Base-by-base conservation (phyloP, 2,329 filamentous ascomycete genomes). In the Paraphaeosphaeria sporulosa region DNA sequence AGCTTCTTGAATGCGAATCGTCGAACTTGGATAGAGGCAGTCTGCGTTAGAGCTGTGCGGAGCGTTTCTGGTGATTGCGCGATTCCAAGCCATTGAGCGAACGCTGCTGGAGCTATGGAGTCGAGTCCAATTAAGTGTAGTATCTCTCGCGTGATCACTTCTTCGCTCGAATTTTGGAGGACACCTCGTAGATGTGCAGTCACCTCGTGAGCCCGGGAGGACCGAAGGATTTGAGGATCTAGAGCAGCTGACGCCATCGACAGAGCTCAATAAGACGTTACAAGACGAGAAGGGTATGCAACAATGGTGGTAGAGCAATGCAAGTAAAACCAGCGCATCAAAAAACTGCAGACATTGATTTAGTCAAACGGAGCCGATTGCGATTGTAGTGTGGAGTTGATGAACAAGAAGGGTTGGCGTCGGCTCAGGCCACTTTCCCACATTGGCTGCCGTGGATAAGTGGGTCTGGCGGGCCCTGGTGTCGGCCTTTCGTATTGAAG, bases 51-150 rank as follows among this genome's bases (percentile, higher is more conserved):
- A 12, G 70, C 68, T 52, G 55, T 19, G 19, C 36, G 42, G 19
- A 74, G 48, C 7, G 64, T 55, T 8, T 23, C 3, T 9, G 70
- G 66, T n/a, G 67, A 69, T 9, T 57, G 57, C 2, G 68, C 64
- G 15, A 74, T 36, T 8, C 63, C 61, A 6, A 77, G 64, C 73
- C 73, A 77, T 23, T 68, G 57, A 9, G 53, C 55, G 53, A 73
- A 71, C 10, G 60, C 49, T 9, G 44, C 34, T 0, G 71, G 68
- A 0, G 63, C 15, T n/a, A 74, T 49, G 7, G 70, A 70, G 12
- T 67, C 58, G 6, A 32, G 25, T 17, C 44, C 53, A 13, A 60
- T 42, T 5, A 49, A 13, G 5, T 36, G 3, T 8, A 60, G 47
- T 6, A 60, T 25, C 9, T 60, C 32, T 13, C 12, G 32, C 17